These are phyloP conservation scores for Staphylotrichum longicolle DNA, from an alignment of 495 filamentous ascomycete species.

Conservation along the genomic window DNA sequence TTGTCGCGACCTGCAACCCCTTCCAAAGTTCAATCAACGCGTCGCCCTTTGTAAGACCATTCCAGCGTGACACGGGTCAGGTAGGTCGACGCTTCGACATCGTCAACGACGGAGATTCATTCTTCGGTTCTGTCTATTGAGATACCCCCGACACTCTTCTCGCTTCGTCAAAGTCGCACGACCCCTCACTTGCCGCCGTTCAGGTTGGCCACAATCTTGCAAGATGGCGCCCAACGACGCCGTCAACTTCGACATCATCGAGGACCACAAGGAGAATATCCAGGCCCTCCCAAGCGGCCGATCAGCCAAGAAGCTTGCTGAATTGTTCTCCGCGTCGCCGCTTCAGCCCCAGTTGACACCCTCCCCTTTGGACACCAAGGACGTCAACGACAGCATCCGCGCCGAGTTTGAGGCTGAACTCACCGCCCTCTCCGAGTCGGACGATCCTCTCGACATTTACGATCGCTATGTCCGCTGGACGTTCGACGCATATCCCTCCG, in stretches of 20 bases:
- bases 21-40: slow-evolving; percentile 12
- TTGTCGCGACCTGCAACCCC: slow-evolving; percentile 21
- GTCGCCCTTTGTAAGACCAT: background rate
- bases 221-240: slow-evolving; percentile 50
- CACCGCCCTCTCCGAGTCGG: slow-evolving; percentile 71
- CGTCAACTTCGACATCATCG: slow-evolving; percentile 92
- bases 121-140: background rate
- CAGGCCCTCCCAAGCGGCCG: slow-evolving; percentile 87
- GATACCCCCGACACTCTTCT: background rate
- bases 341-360: slow-evolving; percentile 56
- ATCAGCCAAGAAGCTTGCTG: slow-evolving; percentile 85
- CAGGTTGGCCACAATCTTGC: slow-evolving; percentile 15
- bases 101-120: background rate
- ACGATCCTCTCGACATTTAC: slow-evolving; percentile 93
- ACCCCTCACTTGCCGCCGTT: background rate
- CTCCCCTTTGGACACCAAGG: slow-evolving; percentile 66
- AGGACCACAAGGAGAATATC: slow-evolving; percentile 95
- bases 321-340: slow-evolving; percentile 69
- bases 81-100: slow-evolving; percentile 1
- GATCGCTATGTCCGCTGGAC: slow-evolving; percentile 98
- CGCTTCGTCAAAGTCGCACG: background rate
- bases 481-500: slow-evolving; percentile 88
- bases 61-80: background rate
- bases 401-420: slow-evolving; percentile 86
- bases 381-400: slow-evolving; percentile 71